Conservation (phyloP, 2,329 filamentous ascomycete species). For the Pseudomassariella vexata region DNA sequence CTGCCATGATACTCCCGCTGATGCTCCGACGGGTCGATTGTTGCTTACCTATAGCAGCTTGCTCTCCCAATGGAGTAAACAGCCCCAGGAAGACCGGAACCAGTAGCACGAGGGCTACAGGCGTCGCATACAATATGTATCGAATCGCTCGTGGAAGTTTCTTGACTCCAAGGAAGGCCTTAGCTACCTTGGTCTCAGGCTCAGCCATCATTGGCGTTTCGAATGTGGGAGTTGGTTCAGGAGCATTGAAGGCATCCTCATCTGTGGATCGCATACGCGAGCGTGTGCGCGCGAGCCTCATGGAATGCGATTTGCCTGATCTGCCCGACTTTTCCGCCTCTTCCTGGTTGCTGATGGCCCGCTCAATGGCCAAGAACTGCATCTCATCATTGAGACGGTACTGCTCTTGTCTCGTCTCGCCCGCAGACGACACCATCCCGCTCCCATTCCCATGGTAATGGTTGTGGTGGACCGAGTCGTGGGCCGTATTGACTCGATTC, state of each 20-base stretch:
- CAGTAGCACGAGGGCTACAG: slow-evolving; percentile 57
- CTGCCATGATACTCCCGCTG: too few species aligned
- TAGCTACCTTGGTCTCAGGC: slow-evolving; percentile 55
- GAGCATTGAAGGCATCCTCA: slow-evolving; percentile 23
- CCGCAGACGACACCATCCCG: too few species aligned
- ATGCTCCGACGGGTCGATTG: too few species aligned
- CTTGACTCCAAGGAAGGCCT: slow-evolving; percentile 51
- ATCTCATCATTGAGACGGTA: too few species aligned
- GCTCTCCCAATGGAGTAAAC: slow-evolving; percentile 38
- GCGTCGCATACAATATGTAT: slow-evolving; percentile 67
- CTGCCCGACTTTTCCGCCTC: not conserved
- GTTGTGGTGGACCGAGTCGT: too few species aligned
- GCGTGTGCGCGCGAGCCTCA: not conserved
- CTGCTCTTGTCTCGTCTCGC: too few species aligned
- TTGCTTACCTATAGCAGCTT: slow-evolving; percentile 52
- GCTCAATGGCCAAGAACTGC: too few species aligned
- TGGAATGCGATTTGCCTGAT: not conserved
- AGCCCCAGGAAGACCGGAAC: slow-evolving; percentile 63
- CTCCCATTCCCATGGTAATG: too few species aligned
- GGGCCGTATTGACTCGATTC: too few species aligned
- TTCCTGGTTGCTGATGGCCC: too few species aligned
- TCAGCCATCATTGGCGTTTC: slow-evolving; percentile 38
- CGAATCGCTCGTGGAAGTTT: slow-evolving; percentile 58
- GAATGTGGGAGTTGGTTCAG: slow-evolving; percentile 12
- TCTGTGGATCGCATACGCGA: slow-evolving; percentile 7